Evolutionary conservation across 257 asterid species (phyloP), one percentile per base, ranked within the genome.

Genomic region (Mitragyna speciosa): DNA sequence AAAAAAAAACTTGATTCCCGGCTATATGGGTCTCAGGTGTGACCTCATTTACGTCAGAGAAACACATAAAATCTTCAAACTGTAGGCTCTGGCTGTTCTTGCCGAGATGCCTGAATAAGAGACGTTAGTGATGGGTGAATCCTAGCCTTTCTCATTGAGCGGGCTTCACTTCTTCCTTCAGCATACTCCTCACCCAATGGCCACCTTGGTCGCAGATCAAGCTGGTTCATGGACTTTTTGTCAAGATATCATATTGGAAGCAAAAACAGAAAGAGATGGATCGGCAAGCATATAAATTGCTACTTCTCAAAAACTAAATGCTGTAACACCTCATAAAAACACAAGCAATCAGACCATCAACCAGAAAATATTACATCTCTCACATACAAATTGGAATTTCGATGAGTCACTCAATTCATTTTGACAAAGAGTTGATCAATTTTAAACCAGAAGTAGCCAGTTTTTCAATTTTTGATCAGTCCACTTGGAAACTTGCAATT

Each of bases 181-280:
- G 92, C 97, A 10, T 86, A 87, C 72, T 92, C 98, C 76, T 94
- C 99, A 0, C 98, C 99, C 79, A 96, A 75, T 28, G 98, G 98
- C 99, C 99, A 96, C 82, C 99, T 89, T 77, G 98, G 99, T 36
- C 97, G 90, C 70, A 94, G 80, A 91, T 94, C 99, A 77, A 94
- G 86, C 98, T 96, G 96, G 58, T 83, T 76, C 78, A 81, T 78
- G 76, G 47, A 78, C 3, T 68, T 56, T n/a, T 17, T 12, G 33
- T 68, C 56, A 63, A 51, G 17, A 59, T 64, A 43, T 49, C 47
- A n/a, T 10, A 12, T 10, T 22, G 15, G 66, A 82, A 12, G 26
- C 20, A 47, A 24, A n/a, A 14, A 68, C 4, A 28, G 45, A 64
- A 47, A 31, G 49, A 54, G 15, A 20, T n/a, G 7, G 4, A 26